Evolutionary conservation across 2,329 filamentous ascomycete genomes (phyloP), one percentile per base, ranked within the genome.

Genomic region (Dichotomopilus funicola): DNA sequence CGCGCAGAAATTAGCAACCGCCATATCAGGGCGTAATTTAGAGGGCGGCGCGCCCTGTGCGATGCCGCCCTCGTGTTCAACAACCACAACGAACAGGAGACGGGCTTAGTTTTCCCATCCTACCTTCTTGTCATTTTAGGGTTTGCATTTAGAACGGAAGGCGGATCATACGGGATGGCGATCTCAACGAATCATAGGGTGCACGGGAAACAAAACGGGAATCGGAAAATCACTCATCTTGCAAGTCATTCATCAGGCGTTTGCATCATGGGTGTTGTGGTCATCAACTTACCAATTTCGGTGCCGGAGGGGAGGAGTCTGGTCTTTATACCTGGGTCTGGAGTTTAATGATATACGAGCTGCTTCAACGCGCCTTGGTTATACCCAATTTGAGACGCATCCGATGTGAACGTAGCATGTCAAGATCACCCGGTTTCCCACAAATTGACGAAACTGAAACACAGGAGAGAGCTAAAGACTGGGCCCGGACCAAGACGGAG

Each of bases 281-380:
- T 61, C 58, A 61, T 64, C 61, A 65, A 65, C 64, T 65, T 60
- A 59, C 61, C 62, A 62, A 31, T 59, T 60, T 57, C 53, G 58
- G 61, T 57, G 54, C 51, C 51, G 52, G 37, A 31, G 42, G 53
- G 51, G n/a, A 33, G 64, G 62, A 64, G 62, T 68, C 63, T 66
- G 65, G 58, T 46, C 19, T 64, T 62, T 62, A 45, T 52, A 43
- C 52, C 35, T 55, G 64, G 59, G 47, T 49, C 47, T 35, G 49
- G 49, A 44, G 41, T 56, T 31, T 50, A 40, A 12, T 40, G 9
- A 9, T 42, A 31, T 55, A 55, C 37, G 46, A 57, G 56, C 68
- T 67, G 71, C 71, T 73, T 73, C 71, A 73, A 73, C 71, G 69
- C 71, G 65, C 70, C 68, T 42, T 65, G 56, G 35, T 47, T 57